Conservation (phyloP, 163 green algal species). For the Smithsoniella earleae region DNA sequence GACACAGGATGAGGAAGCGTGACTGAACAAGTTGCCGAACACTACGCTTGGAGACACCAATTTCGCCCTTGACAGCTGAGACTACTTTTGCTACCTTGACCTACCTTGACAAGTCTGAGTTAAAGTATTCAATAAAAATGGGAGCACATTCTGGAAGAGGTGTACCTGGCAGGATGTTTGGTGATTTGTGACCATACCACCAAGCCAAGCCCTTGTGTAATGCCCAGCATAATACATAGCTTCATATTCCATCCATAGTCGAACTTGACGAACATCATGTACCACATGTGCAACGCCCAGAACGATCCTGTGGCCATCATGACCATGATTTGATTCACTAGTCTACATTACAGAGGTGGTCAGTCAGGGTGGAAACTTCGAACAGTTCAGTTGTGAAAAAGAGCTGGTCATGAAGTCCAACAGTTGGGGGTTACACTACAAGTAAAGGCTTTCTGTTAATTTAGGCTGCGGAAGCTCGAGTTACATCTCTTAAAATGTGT, state of each 20-base stretch:
- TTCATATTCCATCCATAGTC: conserved; percentile 78
- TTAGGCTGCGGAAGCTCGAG: neutral
- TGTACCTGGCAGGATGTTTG: conserved; percentile 27
- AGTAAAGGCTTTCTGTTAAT: neutral
- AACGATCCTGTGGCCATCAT: conserved; percentile 15
- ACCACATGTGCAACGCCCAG: conserved; percentile 43
- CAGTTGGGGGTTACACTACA: neutral
- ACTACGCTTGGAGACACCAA: conserved; percentile 29
- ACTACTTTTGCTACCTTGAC: too few relatives aligned
- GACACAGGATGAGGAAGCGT: conserved; percentile 19
- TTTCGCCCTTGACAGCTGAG: too few relatives aligned
- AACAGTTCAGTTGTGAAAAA: neutral
- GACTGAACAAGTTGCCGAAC: conserved; percentile 9
- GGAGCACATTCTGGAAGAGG: too few relatives aligned
- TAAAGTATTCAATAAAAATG: too few relatives aligned
- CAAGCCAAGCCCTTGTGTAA: conserved; percentile 52
- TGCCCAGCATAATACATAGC: conserved; percentile 54
- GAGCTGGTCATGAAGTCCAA: neutral
- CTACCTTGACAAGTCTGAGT: too few relatives aligned
- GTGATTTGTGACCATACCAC: conserved; percentile 44
- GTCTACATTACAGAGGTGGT: neutral
- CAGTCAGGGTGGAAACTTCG: neutral
- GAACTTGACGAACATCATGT: conserved; percentile 72
- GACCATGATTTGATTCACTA: neutral
- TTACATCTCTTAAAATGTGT: too few relatives aligned